These are phyloP conservation scores for Prunus fruticosa DNA, from an alignment of 306 rosid species.

Conservation along the genomic window DNA sequence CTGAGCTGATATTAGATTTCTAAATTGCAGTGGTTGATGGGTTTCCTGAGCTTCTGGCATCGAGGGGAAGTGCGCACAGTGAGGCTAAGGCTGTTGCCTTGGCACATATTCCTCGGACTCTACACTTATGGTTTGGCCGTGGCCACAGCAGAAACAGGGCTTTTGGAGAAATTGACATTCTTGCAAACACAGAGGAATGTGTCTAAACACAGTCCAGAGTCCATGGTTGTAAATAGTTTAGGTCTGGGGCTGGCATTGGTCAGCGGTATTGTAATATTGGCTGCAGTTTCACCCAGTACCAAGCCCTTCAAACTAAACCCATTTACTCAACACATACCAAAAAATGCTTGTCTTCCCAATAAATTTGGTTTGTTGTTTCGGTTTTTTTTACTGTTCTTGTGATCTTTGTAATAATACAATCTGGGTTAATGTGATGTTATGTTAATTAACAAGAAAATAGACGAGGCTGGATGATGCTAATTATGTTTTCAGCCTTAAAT, in stretches of 20 bases:
- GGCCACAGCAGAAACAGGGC: constrained; percentile 90
- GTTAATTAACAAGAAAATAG: background rate
- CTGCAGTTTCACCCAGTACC: constrained; percentile 68
- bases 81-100: constrained; percentile 63
- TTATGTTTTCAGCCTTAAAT: too few species aligned
- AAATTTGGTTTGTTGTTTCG: background rate
- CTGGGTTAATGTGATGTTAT: background rate
- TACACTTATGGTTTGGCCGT: constrained; percentile 77
- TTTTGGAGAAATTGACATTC: constrained; percentile 75
- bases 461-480: background rate
- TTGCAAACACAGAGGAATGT: constrained; percentile 63
- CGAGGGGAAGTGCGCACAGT: constrained; percentile 56
- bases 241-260: constrained; percentile 68
- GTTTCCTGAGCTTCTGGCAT: constrained; percentile 92
- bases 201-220: constrained; percentile 47
- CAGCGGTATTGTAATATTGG: constrained; percentile 61
- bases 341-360: constrained; percentile 38
- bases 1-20: background rate
- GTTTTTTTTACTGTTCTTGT: background rate
- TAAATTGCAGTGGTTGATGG: constrained; percentile 70
- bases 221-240: constrained; percentile 65
- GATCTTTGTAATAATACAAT: background rate
- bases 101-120: constrained; percentile 85
- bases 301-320: constrained; percentile 35
- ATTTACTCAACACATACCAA: constrained; percentile 50